Base-by-base conservation (phyloP, 1,139 yeast species). In the Diutina neorugosa region DNA sequence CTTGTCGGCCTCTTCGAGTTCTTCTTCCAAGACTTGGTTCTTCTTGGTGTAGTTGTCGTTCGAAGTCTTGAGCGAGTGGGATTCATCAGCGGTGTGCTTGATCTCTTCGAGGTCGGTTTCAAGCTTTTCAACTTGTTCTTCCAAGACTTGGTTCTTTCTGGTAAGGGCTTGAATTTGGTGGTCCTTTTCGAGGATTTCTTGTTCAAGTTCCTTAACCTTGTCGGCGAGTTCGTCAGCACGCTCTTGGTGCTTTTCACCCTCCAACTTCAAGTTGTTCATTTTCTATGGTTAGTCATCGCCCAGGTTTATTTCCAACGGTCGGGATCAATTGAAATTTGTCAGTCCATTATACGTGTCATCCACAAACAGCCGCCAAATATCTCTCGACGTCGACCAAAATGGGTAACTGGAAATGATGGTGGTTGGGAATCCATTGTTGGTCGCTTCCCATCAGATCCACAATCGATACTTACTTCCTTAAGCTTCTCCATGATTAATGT, bases 221-320 rank as follows among this genome's bases (percentile, higher is more conserved):
- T 78, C 83, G 57, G 82, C 71, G 64, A 88, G 80, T 64, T 87
- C 96, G 65, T 93, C 98, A 58, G 94, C 86, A 77, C 90, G 88
- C 70, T 89, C 96, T 76, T 91, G 96, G 87, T 98, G 95, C 65
- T 86, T 77, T 76, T 94, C 99, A 61, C 96, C 91, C 69, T 93
- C 98, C 65, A 87, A 78, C 74, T 91, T 91, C 71, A 93, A 83
- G 73, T 84, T 82, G 77, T 78, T 85, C 77, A 93, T 77, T 82
- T 93, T 91, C 94, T 86, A 57, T 7, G 27, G 60, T 47, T 56
- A 67, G 65, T 55, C 55, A n/a, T 12, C 23, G 21, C 7, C 31
- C 18, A 11, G 9, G 49, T 5, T 11, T 16, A 16, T 11, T 20
- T 16, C 3, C 49, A n/a, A 27, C 11, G 11, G 21, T 9, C 12